Conservation (phyloP, 768 basidiomycete species). For the Suillus spraguei region DNA sequence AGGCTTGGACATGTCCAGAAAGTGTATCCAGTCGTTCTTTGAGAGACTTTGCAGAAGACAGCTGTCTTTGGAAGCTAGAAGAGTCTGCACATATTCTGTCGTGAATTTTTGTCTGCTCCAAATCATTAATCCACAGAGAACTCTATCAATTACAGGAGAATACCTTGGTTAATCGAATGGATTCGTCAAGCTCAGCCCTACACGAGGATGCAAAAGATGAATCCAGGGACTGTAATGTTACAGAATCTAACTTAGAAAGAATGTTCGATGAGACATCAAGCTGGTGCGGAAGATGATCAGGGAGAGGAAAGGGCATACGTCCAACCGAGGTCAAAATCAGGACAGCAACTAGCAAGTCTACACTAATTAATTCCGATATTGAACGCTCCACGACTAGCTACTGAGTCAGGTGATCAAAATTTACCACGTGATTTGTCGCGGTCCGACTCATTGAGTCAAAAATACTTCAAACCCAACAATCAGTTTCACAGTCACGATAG, state of each 20-base stretch:
- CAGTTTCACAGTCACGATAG: not conserved
- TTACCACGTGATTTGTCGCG: conserved; percentile 1
- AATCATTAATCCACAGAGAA: conserved; percentile 19
- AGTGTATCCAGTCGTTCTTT: conserved; percentile 60
- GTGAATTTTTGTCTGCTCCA: conserved; percentile 62
- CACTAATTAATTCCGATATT: not conserved
- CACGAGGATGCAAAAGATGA: conserved; percentile 67
- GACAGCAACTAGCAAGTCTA: not conserved
- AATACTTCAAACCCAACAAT: not conserved
- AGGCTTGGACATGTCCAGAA: conserved; percentile 50
- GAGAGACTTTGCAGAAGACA: conserved; percentile 62
- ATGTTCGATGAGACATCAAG: conserved; percentile 73
- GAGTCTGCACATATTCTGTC: conserved; percentile 70
- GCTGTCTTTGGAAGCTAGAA: conserved; percentile 63
- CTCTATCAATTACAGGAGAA: conserved; percentile 8
- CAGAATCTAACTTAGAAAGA: conserved; percentile 68
- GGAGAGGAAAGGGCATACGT: conserved; percentile 74
- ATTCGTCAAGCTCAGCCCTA: conserved; percentile 71
- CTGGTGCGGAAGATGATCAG: conserved; percentile 71
- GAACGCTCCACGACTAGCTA: not conserved
- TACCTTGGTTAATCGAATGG: conserved; percentile 75
- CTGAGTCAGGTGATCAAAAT: not conserved
- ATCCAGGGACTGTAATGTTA: conserved; percentile 57
- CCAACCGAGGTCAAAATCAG: not conserved
- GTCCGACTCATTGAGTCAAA: too few species aligned